Conservation (phyloP, 1,284 basidiomycete species). For the Cronartium quercuum region DNA sequence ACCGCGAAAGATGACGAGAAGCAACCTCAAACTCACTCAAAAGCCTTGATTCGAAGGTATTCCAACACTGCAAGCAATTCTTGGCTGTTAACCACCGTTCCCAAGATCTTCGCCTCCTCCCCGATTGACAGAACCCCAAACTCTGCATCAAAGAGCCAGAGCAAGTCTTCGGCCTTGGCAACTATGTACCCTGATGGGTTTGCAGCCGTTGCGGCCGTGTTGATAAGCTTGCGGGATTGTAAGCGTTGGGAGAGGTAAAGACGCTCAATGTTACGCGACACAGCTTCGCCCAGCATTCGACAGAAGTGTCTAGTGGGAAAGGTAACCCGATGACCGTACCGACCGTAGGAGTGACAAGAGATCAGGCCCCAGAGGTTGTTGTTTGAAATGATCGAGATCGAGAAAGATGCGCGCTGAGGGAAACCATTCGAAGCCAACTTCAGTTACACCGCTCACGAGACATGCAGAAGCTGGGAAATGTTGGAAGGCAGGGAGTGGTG, state of each 20-base stretch:
- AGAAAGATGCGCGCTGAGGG: conserved; percentile 45
- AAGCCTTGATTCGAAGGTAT: conserved; percentile 72
- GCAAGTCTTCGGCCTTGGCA: conserved; percentile 74
- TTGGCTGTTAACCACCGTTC: conserved; percentile 71
- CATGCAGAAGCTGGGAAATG: conserved; percentile 22
- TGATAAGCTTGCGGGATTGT: conserved; percentile 73
- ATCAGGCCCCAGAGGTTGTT: conserved; percentile 78
- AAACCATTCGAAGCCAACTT: conserved; percentile 48
- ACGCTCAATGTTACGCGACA: conserved; percentile 76
- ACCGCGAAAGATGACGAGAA: too few species aligned
- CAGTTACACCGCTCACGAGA: not conserved
- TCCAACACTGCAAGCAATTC: conserved; percentile 77
- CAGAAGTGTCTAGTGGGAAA: conserved; percentile 48
- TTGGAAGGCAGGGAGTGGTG: not conserved
- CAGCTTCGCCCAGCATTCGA: conserved; percentile 70
- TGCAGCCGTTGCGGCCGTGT: conserved; percentile 64
- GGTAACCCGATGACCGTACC: conserved; percentile 54
- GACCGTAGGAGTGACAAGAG: conserved; percentile 73
- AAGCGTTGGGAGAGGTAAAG: conserved; percentile 72
- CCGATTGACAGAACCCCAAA: conserved; percentile 77
- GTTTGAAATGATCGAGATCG: conserved; percentile 71
- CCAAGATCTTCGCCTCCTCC: conserved; percentile 76
- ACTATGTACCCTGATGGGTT: conserved; percentile 79
- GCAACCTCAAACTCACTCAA: conserved; percentile 54
- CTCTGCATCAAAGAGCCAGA: conserved; percentile 76